Evolutionary conservation across 495 filamentous ascomycete species (phyloP), one percentile per base, ranked within the genome.

Genomic region (Aeminium ludgeri): DNA sequence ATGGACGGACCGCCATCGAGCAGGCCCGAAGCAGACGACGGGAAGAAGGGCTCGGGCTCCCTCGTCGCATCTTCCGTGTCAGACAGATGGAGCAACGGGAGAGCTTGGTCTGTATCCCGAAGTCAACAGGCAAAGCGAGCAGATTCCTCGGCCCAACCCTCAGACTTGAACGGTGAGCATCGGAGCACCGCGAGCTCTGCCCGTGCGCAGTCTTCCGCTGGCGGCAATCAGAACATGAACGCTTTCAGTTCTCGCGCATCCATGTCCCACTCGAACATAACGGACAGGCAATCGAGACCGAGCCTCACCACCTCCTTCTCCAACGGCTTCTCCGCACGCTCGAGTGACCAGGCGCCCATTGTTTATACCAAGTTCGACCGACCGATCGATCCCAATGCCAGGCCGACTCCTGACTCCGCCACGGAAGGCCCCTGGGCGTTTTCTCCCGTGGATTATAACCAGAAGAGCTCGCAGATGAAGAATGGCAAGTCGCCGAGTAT

Each of bases 41-140:
- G 61, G 6, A 72, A 74, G 48, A 68, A 69, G 20, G 78, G 80
- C 18, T 82, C 78, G 2, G 66, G 74, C 19, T 78, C 78, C 25
- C 55, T 84, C 20, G 55, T 80, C 31, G 64, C 72, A 2, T 66
- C 73, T 1, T 81, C 78, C 1, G 75, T 78, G 49, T 68, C 73
- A 1, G 76, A 83, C 50, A 59, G 58, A 25, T 73, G 68, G 69
- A 60, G 50, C 50, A 50, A 30, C 20, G 20, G 36, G 11, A 8
- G n/a, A 2, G 5, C 33, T 17, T 39, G 34, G 39, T 20, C 6
- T 29, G 39, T 12, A 10, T 46, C 41, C 19, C 36, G 38, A 13
- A 41, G 20, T 19, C 1, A 16, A 3, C 6, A 36, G n/a, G 18
- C 46, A 12, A 15, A 1, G 11, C 40, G 41, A n/a, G 20, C 47